Conservation (phyloP, 2,329 filamentous ascomycete species). For the Exophiala viscosa region DNA sequence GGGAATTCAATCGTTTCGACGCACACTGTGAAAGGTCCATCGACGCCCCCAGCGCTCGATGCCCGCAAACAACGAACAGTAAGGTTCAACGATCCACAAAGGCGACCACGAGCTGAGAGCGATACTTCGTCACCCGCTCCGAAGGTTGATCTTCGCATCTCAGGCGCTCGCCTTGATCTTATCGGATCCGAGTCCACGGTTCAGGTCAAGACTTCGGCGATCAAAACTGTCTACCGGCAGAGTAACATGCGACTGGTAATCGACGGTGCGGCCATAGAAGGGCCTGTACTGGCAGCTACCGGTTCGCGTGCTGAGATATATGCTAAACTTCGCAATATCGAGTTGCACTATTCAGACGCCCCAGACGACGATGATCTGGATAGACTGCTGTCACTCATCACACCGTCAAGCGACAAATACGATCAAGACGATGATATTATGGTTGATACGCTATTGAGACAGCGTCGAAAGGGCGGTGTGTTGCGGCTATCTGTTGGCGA, state of each 20-base stretch:
- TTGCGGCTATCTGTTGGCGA: conserved; percentile 66
- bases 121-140: conserved; percentile 27
- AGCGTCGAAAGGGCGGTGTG: conserved; percentile 81
- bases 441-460: conserved; percentile 82
- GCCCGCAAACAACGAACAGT: conserved; percentile 46
- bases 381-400: conserved; percentile 77
- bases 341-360: conserved; percentile 66
- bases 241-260: conserved; percentile 70
- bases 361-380: conserved; percentile 80
- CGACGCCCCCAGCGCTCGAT: conserved; percentile 12
- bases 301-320: conserved; percentile 58
- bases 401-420: conserved; percentile 86
- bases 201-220: conserved; percentile 69
- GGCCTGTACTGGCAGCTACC: conserved; percentile 48
- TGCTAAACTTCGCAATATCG: conserved; percentile 62
- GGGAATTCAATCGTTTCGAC: conserved; percentile 78
- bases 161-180: conserved; percentile 72
- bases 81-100: conserved; percentile 50
- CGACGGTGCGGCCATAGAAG: conserved; percentile 69
- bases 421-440: conserved; percentile 89
- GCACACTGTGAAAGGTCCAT: conserved; percentile 47
- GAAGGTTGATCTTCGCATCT: conserved; percentile 74
- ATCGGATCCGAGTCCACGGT: conserved; percentile 73
- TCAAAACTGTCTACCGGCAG: conserved; percentile 74
- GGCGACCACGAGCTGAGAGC: conserved; percentile 16